Base-by-base conservation (phyloP, 352 stramenopile genomes). In the Elongisporangium prolatum region DNA sequence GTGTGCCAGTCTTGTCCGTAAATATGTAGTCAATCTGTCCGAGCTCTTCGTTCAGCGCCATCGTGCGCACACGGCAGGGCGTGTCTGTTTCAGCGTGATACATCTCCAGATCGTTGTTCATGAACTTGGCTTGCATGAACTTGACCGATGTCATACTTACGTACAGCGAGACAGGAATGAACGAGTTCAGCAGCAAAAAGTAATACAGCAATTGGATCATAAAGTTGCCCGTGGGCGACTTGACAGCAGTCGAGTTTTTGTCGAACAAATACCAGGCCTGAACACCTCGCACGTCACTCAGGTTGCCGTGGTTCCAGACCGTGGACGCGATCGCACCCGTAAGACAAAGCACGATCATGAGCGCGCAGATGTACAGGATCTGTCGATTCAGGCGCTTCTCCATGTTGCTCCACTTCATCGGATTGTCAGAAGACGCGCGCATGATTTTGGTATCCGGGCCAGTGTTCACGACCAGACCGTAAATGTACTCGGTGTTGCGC, bases 161-260 rank as follows among this genome's bases (percentile, higher is more conserved):
- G 65, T 98, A 98, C 16, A 98, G 75, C 50, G 91, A 97, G 24
- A 98, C 89, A 5, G 94, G 95, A 50, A 98, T 97, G 75, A 98
- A 97, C 40, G 89, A 95, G 63, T 96, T 97, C 40, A 97, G 82
- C 54, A 98, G 71, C 56, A 98, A 67, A 53, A 98, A 95, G 66
- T 97, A 98, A 63, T 96, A 97, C 21, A 98, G 82, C 48, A 97
- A 86, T 62, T 93, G 89, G 61, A 98, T 91, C 24, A 97, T 72
- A 48, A 93, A 93, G 52, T 89, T 88, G n/a, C 71, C 78, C 3
- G 78, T 77, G 0, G 86, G 86, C 8, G 71, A 59, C 37, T 71
- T 71, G 28, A 95, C 65, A 3, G 77, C 78, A 16, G 72, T 72
- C 8, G 84, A 63, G 2, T 67, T 52, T 0, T 34, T 59, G 25